These are phyloP conservation scores for Colletotrichum tofieldiae DNA, from an alignment of 2,329 filamentous ascomycete species.

Conservation along the genomic window DNA sequence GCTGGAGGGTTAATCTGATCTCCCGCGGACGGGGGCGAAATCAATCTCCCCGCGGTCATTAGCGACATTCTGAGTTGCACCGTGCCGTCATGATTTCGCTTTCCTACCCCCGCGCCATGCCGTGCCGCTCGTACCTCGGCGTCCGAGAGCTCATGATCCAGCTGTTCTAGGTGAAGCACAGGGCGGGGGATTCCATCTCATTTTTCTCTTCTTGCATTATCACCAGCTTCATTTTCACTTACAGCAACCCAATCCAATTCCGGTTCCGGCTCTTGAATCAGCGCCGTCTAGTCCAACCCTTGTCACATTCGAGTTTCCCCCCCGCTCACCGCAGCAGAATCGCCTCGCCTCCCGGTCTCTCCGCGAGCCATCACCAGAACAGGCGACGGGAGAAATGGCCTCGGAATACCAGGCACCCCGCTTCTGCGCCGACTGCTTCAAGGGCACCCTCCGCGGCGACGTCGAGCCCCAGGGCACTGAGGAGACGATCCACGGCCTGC, in stretches of 20 bases:
- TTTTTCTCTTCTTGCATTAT: background rate
- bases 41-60: background rate
- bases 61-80: background rate
- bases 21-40: background rate
- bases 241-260: background rate
- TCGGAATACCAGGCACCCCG: constrained; percentile 31
- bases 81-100: background rate
- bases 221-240: background rate
- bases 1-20: background rate
- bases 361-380: background rate
- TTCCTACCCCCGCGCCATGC: background rate
- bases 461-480: constrained; percentile 44
- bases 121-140: background rate
- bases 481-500: constrained; percentile 46
- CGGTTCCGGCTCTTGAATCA: background rate
- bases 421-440: constrained; percentile 45
- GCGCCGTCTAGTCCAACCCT: background rate
- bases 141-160: background rate
- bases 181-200: background rate
- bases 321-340: background rate
- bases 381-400: background rate
- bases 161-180: background rate
- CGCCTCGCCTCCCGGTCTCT: background rate
- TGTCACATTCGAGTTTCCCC: too few species aligned
- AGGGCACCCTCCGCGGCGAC: constrained; percentile 44